Evolutionary conservation across 2,329 filamentous ascomycete species (phyloP), one percentile per base, ranked within the genome.

Genomic region (Pseudocercospora crystallina): DNA sequence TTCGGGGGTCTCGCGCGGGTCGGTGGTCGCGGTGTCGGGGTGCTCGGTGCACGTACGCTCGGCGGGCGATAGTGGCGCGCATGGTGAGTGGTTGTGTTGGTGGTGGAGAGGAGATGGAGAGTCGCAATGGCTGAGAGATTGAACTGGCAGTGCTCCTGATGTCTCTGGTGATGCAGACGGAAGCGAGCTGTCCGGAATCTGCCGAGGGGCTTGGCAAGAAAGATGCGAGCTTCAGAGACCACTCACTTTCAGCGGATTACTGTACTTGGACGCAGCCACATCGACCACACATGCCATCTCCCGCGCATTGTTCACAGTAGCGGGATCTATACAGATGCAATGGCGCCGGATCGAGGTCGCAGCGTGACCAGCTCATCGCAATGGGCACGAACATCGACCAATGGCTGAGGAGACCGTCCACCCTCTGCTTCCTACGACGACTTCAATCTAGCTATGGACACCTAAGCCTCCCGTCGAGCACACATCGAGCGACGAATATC

Each of bases 361-460:
- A 50, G 44, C 40, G 17, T 60, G 51, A 59, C 31, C n/a, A 40
- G 57, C 56, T 51, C 47, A 45, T 41, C 47, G 59, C 69, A 59
- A 77, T 77, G 73, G 71, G 70, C 67, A 65, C 66, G 63, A 68
- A 69, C 55, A 64, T 76, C 64, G 66, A 73, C 59, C 68, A 68
- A 67, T 73, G 75, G 65, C 70, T 76, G 65, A 72, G 68, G 61
- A 69, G 69, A 67, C 71, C 72, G 57, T 69, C 71, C 60, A 70
- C 71, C 54, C 62, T 73, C 56, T 62, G 66, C 67, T 61, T 70
- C 38, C 64, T 73, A 20, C 68, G 70, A 47, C 56, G 59, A 43
- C 56, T 72, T 10, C 37, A 63, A 3, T 26, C 20, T 26, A 26
- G 20, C 20, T 26, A 26, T 7, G 20, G 20, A 7, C 20, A 26